Percentiles rank a stretch among this genome's conserved stretches.
Conservation (phyloP, 441 rosid species). For the Mallotus repandus region DNA sequence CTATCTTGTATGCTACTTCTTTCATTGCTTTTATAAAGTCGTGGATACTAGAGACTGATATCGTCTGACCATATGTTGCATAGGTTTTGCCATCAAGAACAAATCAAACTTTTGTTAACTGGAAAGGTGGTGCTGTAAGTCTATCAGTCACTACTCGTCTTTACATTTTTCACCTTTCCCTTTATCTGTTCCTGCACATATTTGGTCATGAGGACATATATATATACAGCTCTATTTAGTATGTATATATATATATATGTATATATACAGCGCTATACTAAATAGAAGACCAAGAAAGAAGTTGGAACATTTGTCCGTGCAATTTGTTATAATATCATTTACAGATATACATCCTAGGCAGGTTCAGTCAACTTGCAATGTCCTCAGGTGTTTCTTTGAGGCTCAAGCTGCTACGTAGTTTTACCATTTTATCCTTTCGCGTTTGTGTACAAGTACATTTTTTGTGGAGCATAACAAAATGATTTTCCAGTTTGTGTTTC, state of each 20-base stretch:
- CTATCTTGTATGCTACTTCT: neutral
- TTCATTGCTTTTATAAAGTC: slow-evolving; percentile 5
- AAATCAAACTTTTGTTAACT: slow-evolving; percentile 59
- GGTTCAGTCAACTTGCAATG: neutral
- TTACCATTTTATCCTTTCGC: neutral
- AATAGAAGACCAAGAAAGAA: neutral
- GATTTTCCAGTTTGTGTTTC: neutral
- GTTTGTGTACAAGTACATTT: neutral
- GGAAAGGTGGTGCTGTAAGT: slow-evolving; percentile 98
- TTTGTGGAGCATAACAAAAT: neutral
- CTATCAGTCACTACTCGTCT: neutral
- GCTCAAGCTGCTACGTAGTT: neutral
- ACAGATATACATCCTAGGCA: neutral
- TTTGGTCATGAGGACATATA: neutral
- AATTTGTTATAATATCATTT: neutral
- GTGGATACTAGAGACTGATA: slow-evolving; percentile 25
- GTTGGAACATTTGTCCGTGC: neutral
- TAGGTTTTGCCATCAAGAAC: slow-evolving; percentile 84
- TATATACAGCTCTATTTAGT: too few relatives aligned
- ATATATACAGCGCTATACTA: neutral
- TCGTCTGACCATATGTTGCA: slow-evolving; percentile 20
- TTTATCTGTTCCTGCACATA: neutral
- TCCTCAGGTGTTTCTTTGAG: neutral
- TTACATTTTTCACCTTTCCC: neutral
- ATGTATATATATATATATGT: too few relatives aligned